These are phyloP conservation scores for Benincasa hispida DNA, from an alignment of 306 rosid species.

Conservation along the genomic window DNA sequence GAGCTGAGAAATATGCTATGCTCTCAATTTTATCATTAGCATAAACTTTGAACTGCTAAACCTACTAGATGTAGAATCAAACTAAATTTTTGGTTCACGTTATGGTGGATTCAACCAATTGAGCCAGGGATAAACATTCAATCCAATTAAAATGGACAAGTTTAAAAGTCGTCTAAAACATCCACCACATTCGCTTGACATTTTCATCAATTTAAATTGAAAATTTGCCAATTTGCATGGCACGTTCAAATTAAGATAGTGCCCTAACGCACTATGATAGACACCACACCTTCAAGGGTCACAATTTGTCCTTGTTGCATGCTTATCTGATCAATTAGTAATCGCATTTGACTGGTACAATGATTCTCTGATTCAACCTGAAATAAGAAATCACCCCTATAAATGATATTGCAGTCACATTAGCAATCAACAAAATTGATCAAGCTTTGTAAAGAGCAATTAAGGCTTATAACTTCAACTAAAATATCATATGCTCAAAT, in stretches of 20 bases:
- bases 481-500: not conserved
- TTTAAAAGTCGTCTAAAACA: not conserved
- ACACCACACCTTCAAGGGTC: conserved; percentile 48
- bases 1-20: not conserved
- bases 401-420: not conserved
- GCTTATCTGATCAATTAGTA: conserved; percentile 78
- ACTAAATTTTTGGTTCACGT: not conserved
- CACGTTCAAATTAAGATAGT: not conserved
- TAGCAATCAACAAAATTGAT: not conserved
- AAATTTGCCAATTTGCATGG: not conserved
- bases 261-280: not conserved
- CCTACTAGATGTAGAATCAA: not conserved
- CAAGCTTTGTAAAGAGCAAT: not conserved
- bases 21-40: not conserved
- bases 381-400: conserved; percentile 4
- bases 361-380: conserved; percentile 77
- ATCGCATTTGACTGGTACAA: conserved; percentile 62
- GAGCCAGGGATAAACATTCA: not conserved
- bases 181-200: not conserved
- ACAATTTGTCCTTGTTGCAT: conserved; percentile 75
- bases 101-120: not conserved
- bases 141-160: not conserved
- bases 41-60: not conserved
- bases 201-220: not conserved
- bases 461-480: not conserved